Evolutionary conservation across 2,329 filamentous ascomycete species (phyloP).

Genomic region (Westerdykella aurantiaca): DNA sequence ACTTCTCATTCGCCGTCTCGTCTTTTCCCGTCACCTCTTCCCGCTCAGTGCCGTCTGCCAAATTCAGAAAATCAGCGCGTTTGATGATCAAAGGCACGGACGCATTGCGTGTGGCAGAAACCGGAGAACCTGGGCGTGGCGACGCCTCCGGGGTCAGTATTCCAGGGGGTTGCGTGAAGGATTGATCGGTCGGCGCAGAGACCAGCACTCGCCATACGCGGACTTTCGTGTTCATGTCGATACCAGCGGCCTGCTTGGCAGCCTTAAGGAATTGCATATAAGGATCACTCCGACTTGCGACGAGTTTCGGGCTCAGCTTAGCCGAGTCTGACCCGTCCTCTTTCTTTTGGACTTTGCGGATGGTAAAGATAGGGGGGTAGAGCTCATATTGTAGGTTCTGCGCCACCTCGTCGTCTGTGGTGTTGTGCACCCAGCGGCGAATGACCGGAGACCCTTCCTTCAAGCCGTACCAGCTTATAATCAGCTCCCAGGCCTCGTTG

Average conservation of each 20-base stretch:
- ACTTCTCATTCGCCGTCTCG: conserved; percentile 65
- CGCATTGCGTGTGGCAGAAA: conserved; percentile 30
- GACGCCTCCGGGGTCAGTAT: conserved; percentile 43
- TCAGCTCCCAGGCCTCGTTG: conserved; percentile 71
- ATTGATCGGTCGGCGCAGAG: conserved; percentile 35
- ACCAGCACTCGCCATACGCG: conserved; percentile 65
- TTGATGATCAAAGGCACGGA: conserved; percentile 55
- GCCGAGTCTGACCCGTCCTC: conserved; percentile 48
- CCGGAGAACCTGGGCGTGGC: conserved; percentile 42
- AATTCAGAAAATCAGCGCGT: conserved; percentile 55
- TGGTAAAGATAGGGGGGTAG: conserved; percentile 75
- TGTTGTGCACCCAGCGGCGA: conserved; percentile 71
- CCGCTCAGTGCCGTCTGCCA: conserved; percentile 59
- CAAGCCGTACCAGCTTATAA: conserved; percentile 77
- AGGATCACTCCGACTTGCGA: conserved; percentile 64
- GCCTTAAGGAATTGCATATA: conserved; percentile 71
- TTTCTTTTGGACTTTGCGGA: conserved; percentile 66
- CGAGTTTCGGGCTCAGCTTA: conserved; percentile 58
- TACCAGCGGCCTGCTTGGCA: conserved; percentile 62
- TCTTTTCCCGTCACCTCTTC: conserved; percentile 62
- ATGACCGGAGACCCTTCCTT: conserved; percentile 66
- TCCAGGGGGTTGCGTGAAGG: conserved; percentile 26
- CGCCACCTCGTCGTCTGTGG: conserved; percentile 50
- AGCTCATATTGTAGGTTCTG: conserved; percentile 75
- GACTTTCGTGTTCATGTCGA: conserved; percentile 67